Evolutionary conservation across 768 basidiomycete species (phyloP), one percentile per base, ranked within the genome.

Genomic region (Termitomyces sp.): DNA sequence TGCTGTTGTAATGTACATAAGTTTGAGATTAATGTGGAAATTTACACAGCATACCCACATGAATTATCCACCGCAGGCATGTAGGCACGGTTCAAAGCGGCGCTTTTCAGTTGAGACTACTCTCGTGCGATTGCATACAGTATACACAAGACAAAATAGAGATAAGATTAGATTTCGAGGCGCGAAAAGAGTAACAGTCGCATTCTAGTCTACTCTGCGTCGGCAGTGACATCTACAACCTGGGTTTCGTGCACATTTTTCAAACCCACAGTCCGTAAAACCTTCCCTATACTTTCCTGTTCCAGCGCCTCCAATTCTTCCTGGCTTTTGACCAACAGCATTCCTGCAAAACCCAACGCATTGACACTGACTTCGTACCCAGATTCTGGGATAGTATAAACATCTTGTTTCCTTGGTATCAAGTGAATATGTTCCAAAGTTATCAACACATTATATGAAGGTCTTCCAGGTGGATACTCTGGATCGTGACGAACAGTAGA

Each of bases 331-430:
- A 91, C 92, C 54, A 97, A 80, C 59, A 97, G 63, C 86, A 91
- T 84, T 1, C 95, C 95, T 7, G 92, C 89, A 67, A 88, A 97
- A 14, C 91, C 95, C 48, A 97, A 78, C 45, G 95, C 80, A 69
- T 98, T 97, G 43, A 98, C 77, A 63, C 83, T 82, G 28, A 98
- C 64, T 53, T 70, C 58, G 35, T 83, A 79, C n/a, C 82, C 81
- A 2, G 80, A 81, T 50, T 74, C 76, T 53, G 70, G 59, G 5
- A 89, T 70, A 11, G 64, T 68, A 68, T 87, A 79, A n/a, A 68
- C 70, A 66, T 93, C 91, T 33, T 71, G 70, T 49, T 76, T 76
- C 40, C 95, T 84, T 31, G 95, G 95, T 64, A 98, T 83, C 55
- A 97, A 56, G 69, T 96, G 86, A 56, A 98, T 74, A 72, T 98